phyloP scores from a whole-genome alignment of 257 asterid genomes.

The Solanum piurae region DNA sequence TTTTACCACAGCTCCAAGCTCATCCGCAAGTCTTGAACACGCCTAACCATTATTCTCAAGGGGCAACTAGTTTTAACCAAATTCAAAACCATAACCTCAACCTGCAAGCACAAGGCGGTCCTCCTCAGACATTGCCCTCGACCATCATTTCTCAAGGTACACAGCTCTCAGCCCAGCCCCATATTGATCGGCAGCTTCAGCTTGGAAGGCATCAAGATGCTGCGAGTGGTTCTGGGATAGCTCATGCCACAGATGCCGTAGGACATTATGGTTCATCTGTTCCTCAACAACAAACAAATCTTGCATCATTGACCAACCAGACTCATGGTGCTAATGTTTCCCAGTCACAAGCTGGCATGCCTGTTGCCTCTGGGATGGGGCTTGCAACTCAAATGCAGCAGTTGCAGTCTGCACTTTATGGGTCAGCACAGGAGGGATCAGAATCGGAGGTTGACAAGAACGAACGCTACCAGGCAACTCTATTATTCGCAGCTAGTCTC shows the following conservation, averaged over 20 bases:
- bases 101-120: conserved; percentile 26
- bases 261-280: conserved; percentile 41
- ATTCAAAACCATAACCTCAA: conserved; percentile 27
- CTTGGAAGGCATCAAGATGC: conserved; percentile 34
- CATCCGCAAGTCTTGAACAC: conserved; percentile 24
- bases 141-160: conserved; percentile 31
- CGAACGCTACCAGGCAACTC: conserved; percentile 77
- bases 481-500: conserved; percentile 83
- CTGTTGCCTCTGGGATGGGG: conserved; percentile 30
- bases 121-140: conserved; percentile 31
- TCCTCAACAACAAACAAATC: conserved; percentile 43
- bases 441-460: conserved; percentile 88
- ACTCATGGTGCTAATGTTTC: conserved; percentile 26
- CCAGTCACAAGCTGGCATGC: conserved; percentile 36
- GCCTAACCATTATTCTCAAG: conserved; percentile 29
- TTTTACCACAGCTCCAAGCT: conserved; percentile 35
- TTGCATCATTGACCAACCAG: conserved; percentile 35
- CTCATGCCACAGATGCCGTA: conserved; percentile 39
- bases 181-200: conserved; percentile 42
- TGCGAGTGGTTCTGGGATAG: conserved; percentile 28
- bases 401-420: conserved; percentile 41
- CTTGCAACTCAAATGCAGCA: conserved; percentile 39
- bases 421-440: conserved; percentile 40
- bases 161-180: conserved; percentile 27
- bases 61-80: conserved; percentile 28